These are phyloP conservation scores for Phialophora verrucosa DNA, from an alignment of 2,329 filamentous ascomycete species.

Conservation along the genomic window DNA sequence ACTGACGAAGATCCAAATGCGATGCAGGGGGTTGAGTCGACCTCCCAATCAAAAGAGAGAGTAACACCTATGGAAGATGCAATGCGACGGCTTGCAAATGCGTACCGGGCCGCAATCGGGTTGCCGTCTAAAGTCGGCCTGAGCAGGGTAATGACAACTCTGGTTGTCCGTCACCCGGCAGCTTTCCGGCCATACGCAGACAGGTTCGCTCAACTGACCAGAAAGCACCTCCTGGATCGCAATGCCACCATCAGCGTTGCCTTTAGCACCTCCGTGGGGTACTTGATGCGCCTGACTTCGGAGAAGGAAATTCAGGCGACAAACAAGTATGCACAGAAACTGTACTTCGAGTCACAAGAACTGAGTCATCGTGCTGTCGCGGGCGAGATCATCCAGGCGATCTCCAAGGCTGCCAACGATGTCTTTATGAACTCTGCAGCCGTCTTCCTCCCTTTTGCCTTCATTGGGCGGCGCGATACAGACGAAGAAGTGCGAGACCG, in stretches of 20 bases:
- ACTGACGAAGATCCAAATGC: constrained; percentile 17
- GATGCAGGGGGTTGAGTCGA: constrained; percentile 34
- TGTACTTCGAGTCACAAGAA: constrained; percentile 85
- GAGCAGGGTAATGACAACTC: constrained; percentile 79
- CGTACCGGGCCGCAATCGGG: constrained; percentile 84
- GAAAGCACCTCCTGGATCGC: constrained; percentile 82
- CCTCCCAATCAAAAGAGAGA: not conserved
- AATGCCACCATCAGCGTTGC: constrained; percentile 92
- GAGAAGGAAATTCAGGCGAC: constrained; percentile 63
- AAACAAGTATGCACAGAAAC: constrained; percentile 62
- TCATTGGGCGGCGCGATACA: constrained; percentile 83
- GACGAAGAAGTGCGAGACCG: constrained; percentile 78
- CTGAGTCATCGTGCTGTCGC: constrained; percentile 74
- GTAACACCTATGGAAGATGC: constrained; percentile 67
- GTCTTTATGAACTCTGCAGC: constrained; percentile 79
- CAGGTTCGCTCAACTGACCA: constrained; percentile 75
- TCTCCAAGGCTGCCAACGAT: constrained; percentile 87
- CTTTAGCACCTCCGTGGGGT: constrained; percentile 85
- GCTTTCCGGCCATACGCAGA: constrained; percentile 78
- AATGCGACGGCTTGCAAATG: constrained; percentile 72
- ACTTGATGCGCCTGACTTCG: constrained; percentile 72
- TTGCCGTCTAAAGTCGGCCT: constrained; percentile 94
- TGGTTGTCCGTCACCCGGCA: constrained; percentile 78
- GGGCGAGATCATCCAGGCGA: constrained; percentile 79
- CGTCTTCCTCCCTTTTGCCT: constrained; percentile 81